Evolutionary conservation across 257 asterid species (phyloP), one percentile per base, ranked within the genome.

Genomic region (Buddleja alternifolia): DNA sequence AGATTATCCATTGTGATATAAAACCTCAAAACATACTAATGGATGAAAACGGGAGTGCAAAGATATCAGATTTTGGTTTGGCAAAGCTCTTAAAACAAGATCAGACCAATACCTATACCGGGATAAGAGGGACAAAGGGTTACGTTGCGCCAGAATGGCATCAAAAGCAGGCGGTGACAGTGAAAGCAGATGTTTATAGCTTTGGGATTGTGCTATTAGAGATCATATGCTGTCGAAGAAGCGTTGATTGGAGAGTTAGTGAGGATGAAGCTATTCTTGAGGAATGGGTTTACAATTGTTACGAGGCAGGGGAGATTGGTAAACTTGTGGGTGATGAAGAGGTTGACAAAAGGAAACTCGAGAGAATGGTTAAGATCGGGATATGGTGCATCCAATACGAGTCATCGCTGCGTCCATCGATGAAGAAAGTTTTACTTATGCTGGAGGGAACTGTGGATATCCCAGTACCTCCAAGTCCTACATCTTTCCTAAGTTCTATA

Each of bases 141-240:
- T 84, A 80, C 24, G 87, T 76, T 0, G 88, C 90, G 3, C 94
- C 90, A 0, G 88, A 82, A 51, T 87, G 90, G 88, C 73, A 78
- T 60, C 69, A 37, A 16, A 81, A 66, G 3, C 73, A 64, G 73
- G 75, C 86, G 0, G 78, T 86, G 16, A 82, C 90, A 0, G 85
- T 80, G 15, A 84, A 86, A 41, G 88, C 76, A 0, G 88, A 84
- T n/a, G 84, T 84, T 3, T 86, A 82, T 16, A 86, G 88, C 81
- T 86, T 76, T 5, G 90, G 73, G 39, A 29, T 29, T 1, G 34
- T 29, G 5, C 34, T 29, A 5, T 29, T 29, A 29, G 34, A 29
- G 5, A 68, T 84, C 69, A 69, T 84, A 57, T 76, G 85, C 24
- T 63, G 83, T 41, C 55, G 79, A 47, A 74, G 36, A 41, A 69